These are phyloP conservation scores for Colletotrichum cuscutae DNA, from an alignment of 2,329 filamentous ascomycete genomes.

Conservation along the genomic window DNA sequence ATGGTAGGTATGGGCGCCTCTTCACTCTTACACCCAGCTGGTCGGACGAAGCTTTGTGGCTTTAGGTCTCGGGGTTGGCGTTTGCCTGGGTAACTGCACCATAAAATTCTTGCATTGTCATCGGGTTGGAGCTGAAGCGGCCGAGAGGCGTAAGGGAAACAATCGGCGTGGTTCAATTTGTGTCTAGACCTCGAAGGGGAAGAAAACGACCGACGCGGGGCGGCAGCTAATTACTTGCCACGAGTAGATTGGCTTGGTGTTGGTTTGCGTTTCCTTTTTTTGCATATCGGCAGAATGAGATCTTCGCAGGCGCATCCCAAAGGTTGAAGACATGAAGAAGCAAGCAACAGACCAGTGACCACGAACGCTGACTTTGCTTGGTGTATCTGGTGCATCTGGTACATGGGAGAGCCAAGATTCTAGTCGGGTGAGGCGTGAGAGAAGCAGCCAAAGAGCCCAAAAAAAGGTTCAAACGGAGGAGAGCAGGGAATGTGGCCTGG, in stretches of 20 bases:
- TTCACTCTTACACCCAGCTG: not conserved
- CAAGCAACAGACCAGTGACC: constrained; percentile 6
- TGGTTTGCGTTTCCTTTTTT: not conserved
- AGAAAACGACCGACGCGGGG: not conserved
- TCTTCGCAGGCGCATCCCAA: not conserved
- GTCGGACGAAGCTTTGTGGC: not conserved
- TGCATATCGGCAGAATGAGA: constrained; percentile 22
- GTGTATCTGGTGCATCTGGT: too few relatives aligned
- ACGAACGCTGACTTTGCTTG: not conserved
- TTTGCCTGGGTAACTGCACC: not conserved
- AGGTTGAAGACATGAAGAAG: constrained; percentile 25
- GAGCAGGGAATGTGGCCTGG: constrained; percentile 12
- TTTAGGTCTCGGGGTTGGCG: not conserved
- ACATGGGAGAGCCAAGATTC: not conserved
- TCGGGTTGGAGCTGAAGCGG: not conserved
- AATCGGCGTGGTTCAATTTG: not conserved
- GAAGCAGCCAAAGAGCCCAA: constrained; percentile 3
- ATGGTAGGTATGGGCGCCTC: not conserved
- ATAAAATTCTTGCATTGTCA: not conserved
- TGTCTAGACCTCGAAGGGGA: constrained; percentile 2
- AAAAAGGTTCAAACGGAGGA: constrained; percentile 10
- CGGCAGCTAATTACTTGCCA: constrained; percentile 3
- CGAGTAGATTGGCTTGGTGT: constrained; percentile 20
- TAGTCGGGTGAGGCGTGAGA: not conserved
- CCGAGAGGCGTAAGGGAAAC: not conserved